phyloP scores from a whole-genome alignment of 2,329 filamentous ascomycete genomes.

The Endothia cerciana region DNA sequence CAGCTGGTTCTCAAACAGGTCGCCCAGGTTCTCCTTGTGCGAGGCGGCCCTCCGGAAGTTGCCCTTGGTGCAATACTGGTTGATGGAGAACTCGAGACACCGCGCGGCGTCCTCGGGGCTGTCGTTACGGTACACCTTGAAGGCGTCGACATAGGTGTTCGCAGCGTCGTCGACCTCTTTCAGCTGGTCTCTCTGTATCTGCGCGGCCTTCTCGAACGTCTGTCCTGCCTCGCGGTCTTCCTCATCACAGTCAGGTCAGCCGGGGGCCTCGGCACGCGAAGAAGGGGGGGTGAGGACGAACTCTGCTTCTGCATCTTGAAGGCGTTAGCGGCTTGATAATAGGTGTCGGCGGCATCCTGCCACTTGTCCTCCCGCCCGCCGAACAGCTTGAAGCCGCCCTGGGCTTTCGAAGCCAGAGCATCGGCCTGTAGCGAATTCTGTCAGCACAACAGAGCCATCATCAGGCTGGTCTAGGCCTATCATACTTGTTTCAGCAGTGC shows the following conservation, averaged over 20 bases:
- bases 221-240: slow-evolving; percentile 82
- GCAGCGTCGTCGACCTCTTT: slow-evolving; percentile 93
- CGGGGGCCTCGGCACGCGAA: background rate
- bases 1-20: slow-evolving; percentile 82
- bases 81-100: slow-evolving; percentile 78
- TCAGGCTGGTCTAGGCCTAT: slow-evolving; percentile 19
- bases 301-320: slow-evolving; percentile 87
- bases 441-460: background rate
- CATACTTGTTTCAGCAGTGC: slow-evolving; percentile 77
- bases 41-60: slow-evolving; percentile 90
- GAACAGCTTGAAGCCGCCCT: slow-evolving; percentile 86
- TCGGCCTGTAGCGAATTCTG: slow-evolving; percentile 69
- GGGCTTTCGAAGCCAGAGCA: slow-evolving; percentile 74
- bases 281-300: slow-evolving; percentile 45
- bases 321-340: slow-evolving; percentile 85
- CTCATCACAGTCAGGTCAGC: background rate
- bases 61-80: slow-evolving; percentile 84
- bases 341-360: slow-evolving; percentile 85
- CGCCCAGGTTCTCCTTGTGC: slow-evolving; percentile 86
- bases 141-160: slow-evolving; percentile 86
- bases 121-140: slow-evolving; percentile 90
- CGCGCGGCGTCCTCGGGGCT: slow-evolving; percentile 81
- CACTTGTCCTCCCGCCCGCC: slow-evolving; percentile 86
- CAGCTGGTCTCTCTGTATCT: slow-evolving; percentile 77
- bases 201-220: slow-evolving; percentile 84